Percentiles rank a stretch among this genome's conserved stretches.
phyloP scores from a whole-genome alignment of 148 eudicot genomes.

The Vaccinium corymbosum region DNA sequence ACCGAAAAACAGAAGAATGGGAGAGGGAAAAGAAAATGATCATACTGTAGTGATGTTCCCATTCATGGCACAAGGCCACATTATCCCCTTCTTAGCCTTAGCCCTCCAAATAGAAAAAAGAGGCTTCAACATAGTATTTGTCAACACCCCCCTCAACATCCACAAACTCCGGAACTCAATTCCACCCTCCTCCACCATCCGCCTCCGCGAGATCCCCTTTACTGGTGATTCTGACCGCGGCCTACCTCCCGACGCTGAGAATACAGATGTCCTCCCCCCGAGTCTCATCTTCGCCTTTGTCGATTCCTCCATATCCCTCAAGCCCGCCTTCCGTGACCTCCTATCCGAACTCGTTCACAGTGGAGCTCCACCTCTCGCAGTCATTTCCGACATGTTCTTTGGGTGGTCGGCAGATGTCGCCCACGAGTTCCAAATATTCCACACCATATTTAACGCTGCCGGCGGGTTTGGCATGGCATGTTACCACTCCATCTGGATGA shows the following conservation, averaged over 20 bases:
- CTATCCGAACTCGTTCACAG: slow-evolving; percentile 20
- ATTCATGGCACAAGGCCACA: slow-evolving; percentile 72
- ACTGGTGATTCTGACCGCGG: slow-evolving; percentile 39
- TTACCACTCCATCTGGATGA: slow-evolving; percentile 41
- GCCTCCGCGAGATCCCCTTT: slow-evolving; percentile 39
- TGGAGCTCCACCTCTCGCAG: slow-evolving; percentile 33
- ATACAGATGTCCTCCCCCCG: slow-evolving; percentile 39
- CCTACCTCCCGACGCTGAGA: slow-evolving; percentile 17
- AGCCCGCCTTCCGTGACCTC: slow-evolving; percentile 28
- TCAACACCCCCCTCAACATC: slow-evolving; percentile 57
- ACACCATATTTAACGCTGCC: slow-evolving; percentile 27
- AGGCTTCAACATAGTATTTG: slow-evolving; percentile 36
- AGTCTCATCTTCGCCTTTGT: slow-evolving; percentile 31
- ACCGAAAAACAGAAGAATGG: slow-evolving; percentile 17
- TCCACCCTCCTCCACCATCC: slow-evolving; percentile 28
- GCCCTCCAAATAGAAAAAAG: slow-evolving; percentile 30
- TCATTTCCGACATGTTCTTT: slow-evolving; percentile 51
- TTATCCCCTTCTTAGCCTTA: slow-evolving; percentile 55
- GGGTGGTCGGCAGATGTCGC: slow-evolving; percentile 35
- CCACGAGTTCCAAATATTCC: slow-evolving; percentile 26
- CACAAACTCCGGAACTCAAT: slow-evolving; percentile 30
- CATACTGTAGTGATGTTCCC: slow-evolving; percentile 41
- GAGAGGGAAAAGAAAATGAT: slow-evolving; percentile 16
- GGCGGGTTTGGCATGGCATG: slow-evolving; percentile 48
- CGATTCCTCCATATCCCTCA: slow-evolving; percentile 27